Conservation (phyloP, 345 rosid genomes). For the Gossypium bickii region DNA sequence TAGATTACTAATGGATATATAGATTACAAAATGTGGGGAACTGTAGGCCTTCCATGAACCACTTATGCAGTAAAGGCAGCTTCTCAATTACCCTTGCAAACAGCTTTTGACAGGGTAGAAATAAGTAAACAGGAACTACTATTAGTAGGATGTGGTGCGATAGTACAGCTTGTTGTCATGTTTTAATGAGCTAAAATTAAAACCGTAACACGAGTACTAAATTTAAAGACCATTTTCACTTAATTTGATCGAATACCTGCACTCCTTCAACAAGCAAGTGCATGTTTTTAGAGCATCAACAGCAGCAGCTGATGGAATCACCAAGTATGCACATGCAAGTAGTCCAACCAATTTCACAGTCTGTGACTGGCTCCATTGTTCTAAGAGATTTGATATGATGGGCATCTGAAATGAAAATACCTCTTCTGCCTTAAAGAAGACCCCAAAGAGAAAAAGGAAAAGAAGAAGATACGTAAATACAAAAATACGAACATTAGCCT, state of each 20-base stretch:
- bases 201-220: neutral
- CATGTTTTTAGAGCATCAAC: constrained; percentile 95
- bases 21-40: neutral
- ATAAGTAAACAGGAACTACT: neutral
- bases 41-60: neutral
- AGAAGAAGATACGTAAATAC: neutral
- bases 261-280: constrained; percentile 75
- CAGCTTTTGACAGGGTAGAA: neutral
- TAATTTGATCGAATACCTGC: constrained; percentile 56
- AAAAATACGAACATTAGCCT: neutral
- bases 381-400: constrained; percentile 27
- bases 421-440: constrained; percentile 30
- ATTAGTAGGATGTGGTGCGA: neutral
- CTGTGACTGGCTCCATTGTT: constrained; percentile 38
- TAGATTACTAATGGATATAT: neutral
- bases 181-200: neutral
- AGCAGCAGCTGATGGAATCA: constrained; percentile 83
- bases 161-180: neutral
- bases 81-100: neutral
- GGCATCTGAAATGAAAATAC: constrained; percentile 32
- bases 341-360: constrained; percentile 46
- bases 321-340: constrained; percentile 53
- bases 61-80: neutral
- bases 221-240: neutral
- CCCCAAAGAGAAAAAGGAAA: neutral